phyloP scores from a whole-genome alignment of 2,329 filamentous ascomycete genomes.

The Ophiognomonia clavigignenti-juglandacearum region DNA sequence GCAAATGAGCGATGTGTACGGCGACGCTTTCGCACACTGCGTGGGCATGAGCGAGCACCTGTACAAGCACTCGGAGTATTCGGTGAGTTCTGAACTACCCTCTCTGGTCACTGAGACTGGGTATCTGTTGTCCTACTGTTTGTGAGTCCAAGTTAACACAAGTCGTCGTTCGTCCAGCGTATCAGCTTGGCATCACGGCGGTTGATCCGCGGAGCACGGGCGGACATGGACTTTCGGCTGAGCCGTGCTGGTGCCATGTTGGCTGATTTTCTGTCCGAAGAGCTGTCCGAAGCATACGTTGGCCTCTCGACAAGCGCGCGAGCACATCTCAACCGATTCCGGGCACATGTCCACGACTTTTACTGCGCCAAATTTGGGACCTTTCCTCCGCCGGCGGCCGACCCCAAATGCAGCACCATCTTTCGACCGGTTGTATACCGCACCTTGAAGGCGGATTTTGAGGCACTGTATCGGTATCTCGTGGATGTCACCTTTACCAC shows the following conservation, averaged over 20 bases:
- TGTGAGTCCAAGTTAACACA: slow-evolving; percentile 6
- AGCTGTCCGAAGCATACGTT: slow-evolving; percentile 62
- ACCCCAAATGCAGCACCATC: slow-evolving; percentile 31
- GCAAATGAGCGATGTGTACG: slow-evolving; percentile 60
- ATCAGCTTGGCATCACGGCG: slow-evolving; percentile 52
- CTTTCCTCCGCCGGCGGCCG: slow-evolving; percentile 57
- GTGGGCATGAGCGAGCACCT: slow-evolving; percentile 69
- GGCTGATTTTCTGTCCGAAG: slow-evolving; percentile 64
- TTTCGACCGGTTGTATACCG: slow-evolving; percentile 56
- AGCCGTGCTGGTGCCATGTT: slow-evolving; percentile 54
- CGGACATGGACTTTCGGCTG: slow-evolving; percentile 63
- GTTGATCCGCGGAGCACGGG: slow-evolving; percentile 57
- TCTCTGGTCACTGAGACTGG: neutral
- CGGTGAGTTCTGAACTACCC: slow-evolving; percentile 40
- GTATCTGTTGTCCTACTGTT: neutral
- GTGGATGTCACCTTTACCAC: slow-evolving; percentile 56
- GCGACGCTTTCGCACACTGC: slow-evolving; percentile 71
- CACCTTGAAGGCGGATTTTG: slow-evolving; percentile 65
- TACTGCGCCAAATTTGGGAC: slow-evolving; percentile 66
- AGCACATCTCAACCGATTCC: slow-evolving; percentile 68
- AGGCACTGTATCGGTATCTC: slow-evolving; percentile 64
- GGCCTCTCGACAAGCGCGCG: slow-evolving; percentile 57
- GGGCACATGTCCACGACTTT: slow-evolving; percentile 61
- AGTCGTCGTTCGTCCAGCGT: slow-evolving; percentile 34
- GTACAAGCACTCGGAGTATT: slow-evolving; percentile 52